Evolutionary conservation across 73 alveolate genomes (phyloP).

Genomic region (Paramecium pentaurelia): DNA sequence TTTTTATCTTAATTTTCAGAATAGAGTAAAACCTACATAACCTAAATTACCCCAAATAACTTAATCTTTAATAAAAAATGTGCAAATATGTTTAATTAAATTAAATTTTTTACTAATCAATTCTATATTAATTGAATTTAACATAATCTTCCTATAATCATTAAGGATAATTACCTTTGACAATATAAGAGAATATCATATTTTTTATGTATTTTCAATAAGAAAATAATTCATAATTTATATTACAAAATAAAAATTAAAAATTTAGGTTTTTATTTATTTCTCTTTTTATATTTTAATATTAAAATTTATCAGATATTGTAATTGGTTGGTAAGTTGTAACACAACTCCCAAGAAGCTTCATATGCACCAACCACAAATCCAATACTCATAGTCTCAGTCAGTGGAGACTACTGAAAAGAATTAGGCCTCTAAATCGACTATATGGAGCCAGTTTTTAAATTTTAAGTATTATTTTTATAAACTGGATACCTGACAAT

Average conservation of each 20-base stretch:
- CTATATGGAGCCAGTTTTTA: neutral
- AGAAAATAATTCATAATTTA: neutral
- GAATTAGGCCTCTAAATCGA: neutral
- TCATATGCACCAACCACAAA: neutral
- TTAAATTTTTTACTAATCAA: no score
- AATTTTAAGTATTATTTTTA: neutral
- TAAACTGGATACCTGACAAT: neutral
- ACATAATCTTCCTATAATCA: no score
- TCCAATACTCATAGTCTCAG: neutral
- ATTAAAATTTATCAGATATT: neutral
- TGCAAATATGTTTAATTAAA: no score
- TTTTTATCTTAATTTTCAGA: neutral
- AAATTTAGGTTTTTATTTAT: neutral
- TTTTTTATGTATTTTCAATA: neutral
- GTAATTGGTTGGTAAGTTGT: neutral
- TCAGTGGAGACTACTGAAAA: neutral
- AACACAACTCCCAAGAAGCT: neutral
- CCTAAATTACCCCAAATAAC: neutral
- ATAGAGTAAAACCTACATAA: neutral
- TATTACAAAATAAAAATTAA: neutral
- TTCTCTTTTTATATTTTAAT: neutral
- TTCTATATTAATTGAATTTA: no score
- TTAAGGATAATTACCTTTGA: neutral
- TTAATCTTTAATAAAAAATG: neutral
- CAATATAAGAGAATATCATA: neutral